Percentiles rank a stretch among this genome's conserved stretches.
Evolutionary conservation across 2,329 filamentous ascomycete species (phyloP).

Genomic region (Diaporthe helianthi): DNA sequence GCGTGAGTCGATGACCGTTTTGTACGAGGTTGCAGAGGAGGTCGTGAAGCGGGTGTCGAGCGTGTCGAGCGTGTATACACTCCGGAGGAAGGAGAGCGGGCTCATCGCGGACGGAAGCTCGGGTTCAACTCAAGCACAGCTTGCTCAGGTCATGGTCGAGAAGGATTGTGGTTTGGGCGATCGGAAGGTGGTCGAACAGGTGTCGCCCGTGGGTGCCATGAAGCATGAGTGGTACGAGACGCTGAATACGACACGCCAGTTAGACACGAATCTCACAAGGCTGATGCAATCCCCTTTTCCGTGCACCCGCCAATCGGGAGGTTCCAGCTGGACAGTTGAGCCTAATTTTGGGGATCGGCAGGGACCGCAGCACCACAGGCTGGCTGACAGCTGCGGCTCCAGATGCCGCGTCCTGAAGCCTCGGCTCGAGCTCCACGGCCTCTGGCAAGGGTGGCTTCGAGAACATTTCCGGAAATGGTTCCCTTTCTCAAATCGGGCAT

Average conservation of each 20-base stretch:
- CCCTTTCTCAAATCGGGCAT: background rate
- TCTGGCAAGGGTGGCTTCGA: slow-evolving; percentile 9
- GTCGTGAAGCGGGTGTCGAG: slow-evolving; percentile 62
- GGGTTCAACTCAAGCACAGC: background rate
- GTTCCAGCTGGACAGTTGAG: slow-evolving; percentile 3
- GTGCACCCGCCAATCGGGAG: slow-evolving; percentile 21
- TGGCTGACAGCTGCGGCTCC: background rate
- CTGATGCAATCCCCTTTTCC: slow-evolving; percentile 25
- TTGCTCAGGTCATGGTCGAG: slow-evolving; percentile 31
- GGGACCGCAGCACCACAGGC: slow-evolving; percentile 14
- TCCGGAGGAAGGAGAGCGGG: slow-evolving; percentile 56
- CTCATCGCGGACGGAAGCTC: slow-evolving; percentile 30
- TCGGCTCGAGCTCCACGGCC: slow-evolving; percentile 18
- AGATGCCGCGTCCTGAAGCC: background rate
- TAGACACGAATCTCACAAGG: slow-evolving; percentile 23
- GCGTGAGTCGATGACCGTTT: slow-evolving; percentile 60
- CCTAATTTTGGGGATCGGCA: slow-evolving; percentile 31
- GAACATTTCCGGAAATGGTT: slow-evolving; percentile 26
- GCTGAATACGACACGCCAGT: slow-evolving; percentile 15
- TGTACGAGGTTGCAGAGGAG: slow-evolving; percentile 72
- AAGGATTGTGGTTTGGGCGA: background rate
- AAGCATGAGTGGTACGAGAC: background rate
- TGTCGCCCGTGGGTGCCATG: background rate
- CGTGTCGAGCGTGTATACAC: slow-evolving; percentile 57
- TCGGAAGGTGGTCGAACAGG: background rate